These are phyloP conservation scores for Aspergillus sp. DNA, from an alignment of 2,329 filamentous ascomycete species.

Conservation along the genomic window DNA sequence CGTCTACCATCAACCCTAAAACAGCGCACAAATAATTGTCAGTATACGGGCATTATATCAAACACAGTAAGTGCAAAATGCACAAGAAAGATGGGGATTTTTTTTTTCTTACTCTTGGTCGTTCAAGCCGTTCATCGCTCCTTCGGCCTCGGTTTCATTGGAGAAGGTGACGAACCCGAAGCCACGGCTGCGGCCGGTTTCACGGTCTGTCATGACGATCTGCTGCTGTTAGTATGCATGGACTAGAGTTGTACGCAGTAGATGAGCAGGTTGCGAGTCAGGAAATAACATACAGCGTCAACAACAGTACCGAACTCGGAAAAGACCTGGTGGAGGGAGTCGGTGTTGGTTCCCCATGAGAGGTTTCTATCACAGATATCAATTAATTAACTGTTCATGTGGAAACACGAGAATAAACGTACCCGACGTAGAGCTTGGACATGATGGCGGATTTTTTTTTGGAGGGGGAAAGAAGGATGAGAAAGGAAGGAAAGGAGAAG, in stretches of 20 bases:
- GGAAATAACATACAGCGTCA: background rate
- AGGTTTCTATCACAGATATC: background rate
- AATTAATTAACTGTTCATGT: background rate
- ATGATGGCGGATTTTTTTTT: background rate
- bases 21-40: background rate
- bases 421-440: background rate
- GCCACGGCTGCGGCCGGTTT: background rate
- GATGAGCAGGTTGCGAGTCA: too few species aligned
- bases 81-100: too few species aligned
- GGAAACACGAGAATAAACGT: background rate
- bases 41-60: background rate
- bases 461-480: background rate
- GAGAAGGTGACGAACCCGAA: background rate
- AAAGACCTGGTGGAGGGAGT: background rate
- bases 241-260: too few species aligned
- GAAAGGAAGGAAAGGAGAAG: too few species aligned
- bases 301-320: background rate
- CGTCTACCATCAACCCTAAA: background rate
- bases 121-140: background rate
- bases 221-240: background rate
- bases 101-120: background rate
- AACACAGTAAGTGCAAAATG: background rate
- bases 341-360: background rate
- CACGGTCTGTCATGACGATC: background rate
- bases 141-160: background rate